Conservation (phyloP, 345 rosid genomes). For the Camelina laxa region DNA sequence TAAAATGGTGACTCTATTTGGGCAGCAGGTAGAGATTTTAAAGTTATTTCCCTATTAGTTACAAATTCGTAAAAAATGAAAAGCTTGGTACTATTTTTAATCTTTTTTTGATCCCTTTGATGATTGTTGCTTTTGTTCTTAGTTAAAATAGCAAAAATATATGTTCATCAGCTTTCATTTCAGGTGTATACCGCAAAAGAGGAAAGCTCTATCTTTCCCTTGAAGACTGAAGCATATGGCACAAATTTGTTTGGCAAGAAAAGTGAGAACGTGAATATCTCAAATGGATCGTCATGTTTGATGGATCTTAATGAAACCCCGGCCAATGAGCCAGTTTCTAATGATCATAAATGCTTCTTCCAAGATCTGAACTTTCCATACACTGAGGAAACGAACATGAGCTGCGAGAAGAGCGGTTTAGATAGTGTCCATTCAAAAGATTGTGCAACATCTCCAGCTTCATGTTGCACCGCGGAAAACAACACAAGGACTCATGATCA, state of each 20-base stretch:
- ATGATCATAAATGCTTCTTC: not conserved
- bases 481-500: not conserved
- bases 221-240: not conserved
- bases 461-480: conserved; percentile 37
- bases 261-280: not conserved
- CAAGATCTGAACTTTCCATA: conserved; percentile 23
- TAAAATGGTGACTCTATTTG: conserved; percentile 24
- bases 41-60: not conserved
- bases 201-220: not conserved
- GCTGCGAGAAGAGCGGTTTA: not conserved
- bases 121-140: not conserved
- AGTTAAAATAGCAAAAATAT: too few species aligned
- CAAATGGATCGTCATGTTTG: not conserved
- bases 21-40: conserved; percentile 14
- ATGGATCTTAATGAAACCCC: conserved; percentile 31
- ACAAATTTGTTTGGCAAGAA: not conserved
- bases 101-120: too few species aligned
- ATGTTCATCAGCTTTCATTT: not conserved
- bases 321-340: not conserved
- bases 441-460: conserved; percentile 16
- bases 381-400: not conserved
- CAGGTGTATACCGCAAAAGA: conserved; percentile 3
- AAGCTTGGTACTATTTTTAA: not conserved
- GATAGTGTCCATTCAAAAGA: conserved; percentile 5
- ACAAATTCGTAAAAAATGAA: not conserved